Evolutionary conservation across 108 stramenopile genomes (phyloP).

Genomic region (Stephanodiscus minutulus): DNA sequence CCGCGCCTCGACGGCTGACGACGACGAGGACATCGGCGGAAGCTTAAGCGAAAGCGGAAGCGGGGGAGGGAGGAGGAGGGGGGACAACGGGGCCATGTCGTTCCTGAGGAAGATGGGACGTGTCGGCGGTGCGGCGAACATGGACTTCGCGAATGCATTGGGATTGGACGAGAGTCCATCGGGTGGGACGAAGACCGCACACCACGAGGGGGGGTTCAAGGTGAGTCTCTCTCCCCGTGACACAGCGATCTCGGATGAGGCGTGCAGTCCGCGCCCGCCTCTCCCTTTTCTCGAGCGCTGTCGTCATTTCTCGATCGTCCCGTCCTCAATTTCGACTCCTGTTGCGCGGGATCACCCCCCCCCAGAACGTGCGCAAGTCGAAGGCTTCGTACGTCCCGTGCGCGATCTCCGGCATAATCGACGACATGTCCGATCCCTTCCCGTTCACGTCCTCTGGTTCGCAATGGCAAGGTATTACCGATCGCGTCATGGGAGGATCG

Average conservation of each 20-base stretch:
- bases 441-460: slow-evolving; percentile 76
- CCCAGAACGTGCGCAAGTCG: slow-evolving; percentile 52
- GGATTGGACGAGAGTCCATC: slow-evolving; percentile 74
- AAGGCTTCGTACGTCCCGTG: slow-evolving; percentile 57
- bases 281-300: no score
- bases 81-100: slow-evolving; percentile 76
- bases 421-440: slow-evolving; percentile 74
- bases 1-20: no score
- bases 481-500: slow-evolving; percentile 74
- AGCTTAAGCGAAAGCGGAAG: no score
- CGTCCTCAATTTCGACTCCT: background rate
- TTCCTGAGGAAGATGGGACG: slow-evolving; percentile 68
- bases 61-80: background rate
- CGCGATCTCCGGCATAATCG: slow-evolving; percentile 63
- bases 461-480: slow-evolving; percentile 70
- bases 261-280: no score
- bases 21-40: no score
- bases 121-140: slow-evolving; percentile 66
- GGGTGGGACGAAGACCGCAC: slow-evolving; percentile 44
- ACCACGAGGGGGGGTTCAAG: slow-evolving; percentile 43
- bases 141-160: slow-evolving; percentile 72
- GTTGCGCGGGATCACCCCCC: background rate
- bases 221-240: slow-evolving; percentile 9
- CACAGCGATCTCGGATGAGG: background rate
- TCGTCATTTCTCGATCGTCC: background rate